Percentiles rank a stretch among this genome's conserved stretches.
Evolutionary conservation across 192 early-diverging fungal species (phyloP).

Genomic region (Chytriomyces hyalinus): DNA sequence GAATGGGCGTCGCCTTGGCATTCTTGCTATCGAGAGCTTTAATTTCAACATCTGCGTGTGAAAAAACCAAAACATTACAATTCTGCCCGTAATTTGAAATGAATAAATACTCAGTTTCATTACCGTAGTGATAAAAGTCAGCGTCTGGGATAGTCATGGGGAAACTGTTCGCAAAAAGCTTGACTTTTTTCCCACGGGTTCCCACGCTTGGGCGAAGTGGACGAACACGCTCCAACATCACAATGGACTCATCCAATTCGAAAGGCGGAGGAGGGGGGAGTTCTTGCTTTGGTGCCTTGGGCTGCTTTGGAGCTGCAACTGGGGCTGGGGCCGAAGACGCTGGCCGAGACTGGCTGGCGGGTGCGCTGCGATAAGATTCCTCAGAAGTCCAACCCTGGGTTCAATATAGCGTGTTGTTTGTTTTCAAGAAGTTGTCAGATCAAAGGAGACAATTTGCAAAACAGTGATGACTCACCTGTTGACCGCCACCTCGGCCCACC

Average conservation of each 20-base stretch:
- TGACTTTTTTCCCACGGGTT: slow-evolving; percentile 7
- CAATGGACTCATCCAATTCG: slow-evolving; percentile 21
- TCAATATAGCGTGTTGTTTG: not conserved
- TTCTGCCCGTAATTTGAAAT: not conserved
- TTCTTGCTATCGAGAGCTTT: not conserved
- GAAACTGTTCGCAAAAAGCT: slow-evolving; percentile 30
- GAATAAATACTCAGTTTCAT: not conserved
- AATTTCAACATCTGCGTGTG: slow-evolving; percentile 27
- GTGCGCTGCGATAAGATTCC: no score
- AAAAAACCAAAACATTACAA: not conserved
- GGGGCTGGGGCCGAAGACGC: not conserved
- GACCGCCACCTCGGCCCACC: not conserved
- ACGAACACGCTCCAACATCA: slow-evolving; percentile 24
- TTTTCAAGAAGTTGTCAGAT: no score
- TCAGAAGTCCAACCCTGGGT: not conserved
- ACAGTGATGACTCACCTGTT: not conserved
- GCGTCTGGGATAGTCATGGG: slow-evolving; percentile 29
- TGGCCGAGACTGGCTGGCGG: not conserved
- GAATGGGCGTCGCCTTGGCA: slow-evolving; percentile 3
- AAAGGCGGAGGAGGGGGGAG: slow-evolving; percentile 17
- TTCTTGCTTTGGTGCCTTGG: not conserved
- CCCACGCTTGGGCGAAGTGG: slow-evolving; percentile 19
- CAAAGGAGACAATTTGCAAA: no score
- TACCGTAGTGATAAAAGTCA: slow-evolving; percentile 33
- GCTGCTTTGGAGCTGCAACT: not conserved